Evolutionary conservation across 169 alveolate genomes (phyloP).

Genomic region (Eimeria mitis): DNA sequence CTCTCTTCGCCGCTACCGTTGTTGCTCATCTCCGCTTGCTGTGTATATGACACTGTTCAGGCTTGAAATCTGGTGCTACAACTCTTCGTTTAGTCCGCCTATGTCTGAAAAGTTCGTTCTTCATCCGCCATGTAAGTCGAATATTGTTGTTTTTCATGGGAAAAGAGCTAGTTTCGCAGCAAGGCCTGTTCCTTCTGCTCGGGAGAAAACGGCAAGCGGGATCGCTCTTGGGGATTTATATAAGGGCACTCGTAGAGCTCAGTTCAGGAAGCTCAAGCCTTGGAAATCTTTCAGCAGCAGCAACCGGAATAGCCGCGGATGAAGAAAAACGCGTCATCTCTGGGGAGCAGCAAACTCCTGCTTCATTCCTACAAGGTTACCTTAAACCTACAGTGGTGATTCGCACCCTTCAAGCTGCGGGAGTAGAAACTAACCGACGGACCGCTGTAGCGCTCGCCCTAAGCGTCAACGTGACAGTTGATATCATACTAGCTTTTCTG

Average conservation of each 20-base stretch:
- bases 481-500: not conserved
- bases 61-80: conserved; percentile 7
- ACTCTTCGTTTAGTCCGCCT: not conserved
- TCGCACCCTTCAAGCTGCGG: not conserved
- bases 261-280: conserved; percentile 18
- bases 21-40: not conserved
- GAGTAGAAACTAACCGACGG: not conserved
- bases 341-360: not conserved
- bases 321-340: not conserved
- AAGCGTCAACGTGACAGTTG: conserved; percentile 10
- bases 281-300: conserved; percentile 30
- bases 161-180: not conserved
- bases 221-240: not conserved
- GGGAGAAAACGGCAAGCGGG: not conserved
- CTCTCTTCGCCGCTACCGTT: not conserved
- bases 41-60: not conserved
- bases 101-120: not conserved
- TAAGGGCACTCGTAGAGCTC: conserved; percentile 44
- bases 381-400: not conserved
- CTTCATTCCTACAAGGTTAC: conserved; percentile 11
- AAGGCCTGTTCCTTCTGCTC: conserved; percentile 7
- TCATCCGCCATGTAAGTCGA: not conserved
- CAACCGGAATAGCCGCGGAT: conserved; percentile 5
- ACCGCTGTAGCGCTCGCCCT: not conserved
- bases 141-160: not conserved